Evolutionary conservation across 768 basidiomycete species (phyloP).

Genomic region (Collybia mongolica): DNA sequence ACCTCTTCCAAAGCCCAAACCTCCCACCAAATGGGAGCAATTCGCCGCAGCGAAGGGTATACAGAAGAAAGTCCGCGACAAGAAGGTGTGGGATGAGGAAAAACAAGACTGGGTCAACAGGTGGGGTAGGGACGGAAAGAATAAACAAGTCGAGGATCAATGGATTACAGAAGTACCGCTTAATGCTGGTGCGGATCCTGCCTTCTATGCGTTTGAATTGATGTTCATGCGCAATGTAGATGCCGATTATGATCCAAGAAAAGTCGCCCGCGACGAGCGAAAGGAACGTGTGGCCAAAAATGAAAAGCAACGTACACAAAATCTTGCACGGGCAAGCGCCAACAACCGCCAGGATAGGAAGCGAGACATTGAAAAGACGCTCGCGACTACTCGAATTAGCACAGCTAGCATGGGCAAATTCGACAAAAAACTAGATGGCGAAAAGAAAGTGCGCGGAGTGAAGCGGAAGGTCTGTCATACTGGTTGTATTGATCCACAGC

Average conservation of each 20-base stretch:
- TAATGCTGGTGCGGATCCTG: constrained; percentile 66
- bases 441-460: constrained; percentile 82
- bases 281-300: constrained; percentile 86
- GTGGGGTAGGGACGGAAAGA: constrained; percentile 91
- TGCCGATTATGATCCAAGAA: constrained; percentile 76
- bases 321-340: constrained; percentile 56
- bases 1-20: constrained; percentile 89
- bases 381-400: constrained; percentile 74
- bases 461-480: constrained; percentile 79
- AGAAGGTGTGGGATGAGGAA: constrained; percentile 92
- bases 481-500: background rate
- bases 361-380: constrained; percentile 68
- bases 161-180: constrained; percentile 92
- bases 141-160: constrained; percentile 80
- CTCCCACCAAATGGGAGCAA: constrained; percentile 93
- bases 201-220: background rate
- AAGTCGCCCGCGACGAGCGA: constrained; percentile 72
- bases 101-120: constrained; percentile 88
- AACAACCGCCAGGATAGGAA: constrained; percentile 51
- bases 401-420: constrained; percentile 97
- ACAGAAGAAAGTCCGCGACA: constrained; percentile 72
- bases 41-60: constrained; percentile 97
- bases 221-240: constrained; percentile 39
- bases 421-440: constrained; percentile 87
- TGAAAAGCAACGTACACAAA: constrained; percentile 70